Percentiles rank a stretch among this genome's conserved stretches.
phyloP scores from a whole-genome alignment of 768 basidiomycete genomes.

The Amanita fuliginea region DNA sequence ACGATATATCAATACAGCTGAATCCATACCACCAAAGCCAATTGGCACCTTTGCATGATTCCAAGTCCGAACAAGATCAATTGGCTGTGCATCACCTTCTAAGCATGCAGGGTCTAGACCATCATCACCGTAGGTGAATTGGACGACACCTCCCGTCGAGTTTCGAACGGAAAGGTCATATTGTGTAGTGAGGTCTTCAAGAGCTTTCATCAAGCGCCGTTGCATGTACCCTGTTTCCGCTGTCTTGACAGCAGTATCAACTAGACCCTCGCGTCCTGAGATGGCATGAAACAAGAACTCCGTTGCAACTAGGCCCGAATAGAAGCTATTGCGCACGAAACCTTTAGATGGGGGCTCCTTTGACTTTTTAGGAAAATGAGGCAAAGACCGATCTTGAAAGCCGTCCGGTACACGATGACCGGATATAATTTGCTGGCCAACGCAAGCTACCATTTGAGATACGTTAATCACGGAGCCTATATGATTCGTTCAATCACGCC shows the following conservation, averaged over 20 bases:
- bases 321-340: constrained; percentile 97
- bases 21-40: not conserved
- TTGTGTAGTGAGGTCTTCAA: constrained; percentile 93
- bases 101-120: constrained; percentile 94
- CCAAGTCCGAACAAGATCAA: constrained; percentile 85
- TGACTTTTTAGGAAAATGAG: constrained; percentile 96
- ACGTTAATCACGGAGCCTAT: constrained; percentile 96
- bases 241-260: constrained; percentile 99
- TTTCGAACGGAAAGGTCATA: constrained; percentile 96
- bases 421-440: constrained; percentile 97
- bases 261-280: constrained; percentile 94
- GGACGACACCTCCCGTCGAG: constrained; percentile 89
- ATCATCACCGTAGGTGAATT: constrained; percentile 96
- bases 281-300: constrained; percentile 99
- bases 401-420: constrained; percentile 98
- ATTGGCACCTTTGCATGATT: constrained; percentile 59
- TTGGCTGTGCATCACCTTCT: constrained; percentile 90
- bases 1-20: constrained; percentile 7
- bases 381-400: constrained; percentile 98
- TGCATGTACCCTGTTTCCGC: constrained; percentile 99
- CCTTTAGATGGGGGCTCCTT: constrained; percentile 95
- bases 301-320: constrained; percentile 79
- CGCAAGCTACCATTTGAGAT: constrained; percentile 99
- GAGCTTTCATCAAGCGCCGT: constrained; percentile 94
- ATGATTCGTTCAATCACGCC: not conserved